Evolutionary conservation across 169 alveolate species (phyloP), one percentile per base, ranked within the genome.

Genomic region (Plasmodium coatneyi): DNA sequence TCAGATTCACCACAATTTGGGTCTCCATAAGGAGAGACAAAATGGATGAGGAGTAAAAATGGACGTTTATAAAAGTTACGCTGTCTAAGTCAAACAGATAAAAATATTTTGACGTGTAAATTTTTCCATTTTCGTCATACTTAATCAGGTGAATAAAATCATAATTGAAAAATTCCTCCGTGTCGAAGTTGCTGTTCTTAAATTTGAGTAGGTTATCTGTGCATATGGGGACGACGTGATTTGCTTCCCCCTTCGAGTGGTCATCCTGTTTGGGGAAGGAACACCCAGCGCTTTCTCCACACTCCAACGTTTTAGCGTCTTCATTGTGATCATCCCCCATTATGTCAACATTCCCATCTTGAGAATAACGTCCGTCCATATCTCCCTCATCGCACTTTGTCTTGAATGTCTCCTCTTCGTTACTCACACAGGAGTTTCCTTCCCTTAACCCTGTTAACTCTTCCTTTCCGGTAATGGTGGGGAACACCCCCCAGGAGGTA

Each of bases 101-200:
- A 66, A 79, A 89, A 89, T 89, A 79, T 66, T 89, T 79, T 2
- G 94, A 89, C 16, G 72, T 60, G 72, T 89, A 89, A 19, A 89
- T 79, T 80, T 49, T 56, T 1, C 39, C 12, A 66, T 66, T 28
- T 66, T 89, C 94, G 22, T 79, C 66, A 80, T 89, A 79, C 25
- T 78, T 89, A 80, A 89, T 89, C 7, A 89, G 25, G 22, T 89
- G 46, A 25, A 89, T 43, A 32, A 30, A 79, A 56, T 89, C 91
- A 80, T 79, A 89, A 72, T 89, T 89, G 28, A 54, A 89, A 80
- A 89, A 72, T n/a, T 79, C 81, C 16, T 89, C 90, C 9, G 56
- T 25, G 32, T 80, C 90, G 49, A 89, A 89, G 72, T 66, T 16
- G 32, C 81, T 66, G 36, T 56, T 79, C 56, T 89, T 89, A 41